Conservation (phyloP, 2,329 filamentous ascomycete genomes). For the Alternaria sp. region DNA sequence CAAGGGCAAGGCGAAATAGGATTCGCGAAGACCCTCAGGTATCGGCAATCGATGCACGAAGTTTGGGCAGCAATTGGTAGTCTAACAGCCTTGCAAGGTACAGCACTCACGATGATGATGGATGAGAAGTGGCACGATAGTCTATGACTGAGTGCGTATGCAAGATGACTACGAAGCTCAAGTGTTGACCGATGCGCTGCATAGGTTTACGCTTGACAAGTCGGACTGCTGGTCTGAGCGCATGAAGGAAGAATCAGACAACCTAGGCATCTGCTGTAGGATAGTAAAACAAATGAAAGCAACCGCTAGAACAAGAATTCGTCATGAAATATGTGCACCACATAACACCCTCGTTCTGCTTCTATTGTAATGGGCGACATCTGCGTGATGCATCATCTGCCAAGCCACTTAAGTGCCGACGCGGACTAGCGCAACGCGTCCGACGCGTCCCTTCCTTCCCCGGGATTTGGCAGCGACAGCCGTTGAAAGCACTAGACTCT, state of each 20-base stretch:
- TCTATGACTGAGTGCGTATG: not conserved
- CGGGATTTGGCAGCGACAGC: not conserved
- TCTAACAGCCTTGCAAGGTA: not conserved
- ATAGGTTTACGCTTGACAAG: not conserved
- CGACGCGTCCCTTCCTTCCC: constrained; percentile 11
- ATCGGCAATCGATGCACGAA: constrained; percentile 22
- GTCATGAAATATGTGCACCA: not conserved
- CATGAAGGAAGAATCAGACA: not conserved
- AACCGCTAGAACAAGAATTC: not conserved
- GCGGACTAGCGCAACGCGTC: constrained; percentile 10
- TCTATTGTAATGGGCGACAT: not conserved
- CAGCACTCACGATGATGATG: constrained; percentile 6
- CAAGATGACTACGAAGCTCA: not conserved
- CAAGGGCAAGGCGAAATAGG: constrained; percentile 46
- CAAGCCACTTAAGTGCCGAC: constrained; percentile 5
- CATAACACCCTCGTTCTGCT: not conserved
- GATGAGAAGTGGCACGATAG: not conserved
- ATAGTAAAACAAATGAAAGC: not conserved
- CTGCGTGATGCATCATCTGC: not conserved
- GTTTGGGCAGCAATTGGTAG: not conserved
- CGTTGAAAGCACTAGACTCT: not conserved
- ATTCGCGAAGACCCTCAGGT: not conserved
- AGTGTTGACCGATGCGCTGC: not conserved
- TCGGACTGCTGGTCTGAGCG: not conserved
- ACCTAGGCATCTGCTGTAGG: not conserved